Evolutionary conservation across 2,329 filamentous ascomycete genomes (phyloP).

Genomic region (Cordyceps militaris): DNA sequence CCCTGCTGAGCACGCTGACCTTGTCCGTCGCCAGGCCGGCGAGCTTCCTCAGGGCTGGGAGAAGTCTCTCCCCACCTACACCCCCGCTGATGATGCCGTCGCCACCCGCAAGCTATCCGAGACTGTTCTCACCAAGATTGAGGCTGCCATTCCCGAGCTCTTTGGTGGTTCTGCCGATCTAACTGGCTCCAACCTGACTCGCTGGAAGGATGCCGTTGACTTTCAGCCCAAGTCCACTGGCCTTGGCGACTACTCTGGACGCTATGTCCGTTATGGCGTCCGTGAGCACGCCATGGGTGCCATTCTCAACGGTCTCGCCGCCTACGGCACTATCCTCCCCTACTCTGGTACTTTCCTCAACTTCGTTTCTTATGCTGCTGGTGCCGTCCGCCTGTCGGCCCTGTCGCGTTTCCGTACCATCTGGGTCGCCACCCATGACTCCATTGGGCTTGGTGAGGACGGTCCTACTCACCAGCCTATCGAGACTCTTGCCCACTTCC

Average conservation of each 20-base stretch:
- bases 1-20: constrained; percentile 72
- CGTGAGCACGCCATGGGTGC: constrained; percentile 89
- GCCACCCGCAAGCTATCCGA: constrained; percentile 96
- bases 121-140: constrained; percentile 82
- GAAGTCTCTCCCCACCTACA: constrained; percentile 87
- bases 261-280: constrained; percentile 89
- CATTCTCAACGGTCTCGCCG: constrained; percentile 90
- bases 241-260: constrained; percentile 83
- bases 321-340: constrained; percentile 91
- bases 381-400: constrained; percentile 87
- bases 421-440: constrained; percentile 97
- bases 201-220: constrained; percentile 94
- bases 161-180: constrained; percentile 94
- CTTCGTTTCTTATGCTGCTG: constrained; percentile 97
- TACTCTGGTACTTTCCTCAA: constrained; percentile 97
- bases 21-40: constrained; percentile 70
- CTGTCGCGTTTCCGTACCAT: constrained; percentile 86
- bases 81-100: constrained; percentile 72
- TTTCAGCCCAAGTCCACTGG: constrained; percentile 87
- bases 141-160: constrained; percentile 78
- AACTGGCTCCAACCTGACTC: constrained; percentile 97
- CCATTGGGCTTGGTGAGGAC: constrained; percentile 97
- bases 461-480: constrained; percentile 98
- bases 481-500: constrained; percentile 97
- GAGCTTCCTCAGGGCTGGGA: constrained; percentile 95